Percentiles rank a stretch among this genome's conserved stretches.
phyloP scores from a whole-genome alignment of 2,329 filamentous ascomycete species.

The Karstenula rhodostoma region DNA sequence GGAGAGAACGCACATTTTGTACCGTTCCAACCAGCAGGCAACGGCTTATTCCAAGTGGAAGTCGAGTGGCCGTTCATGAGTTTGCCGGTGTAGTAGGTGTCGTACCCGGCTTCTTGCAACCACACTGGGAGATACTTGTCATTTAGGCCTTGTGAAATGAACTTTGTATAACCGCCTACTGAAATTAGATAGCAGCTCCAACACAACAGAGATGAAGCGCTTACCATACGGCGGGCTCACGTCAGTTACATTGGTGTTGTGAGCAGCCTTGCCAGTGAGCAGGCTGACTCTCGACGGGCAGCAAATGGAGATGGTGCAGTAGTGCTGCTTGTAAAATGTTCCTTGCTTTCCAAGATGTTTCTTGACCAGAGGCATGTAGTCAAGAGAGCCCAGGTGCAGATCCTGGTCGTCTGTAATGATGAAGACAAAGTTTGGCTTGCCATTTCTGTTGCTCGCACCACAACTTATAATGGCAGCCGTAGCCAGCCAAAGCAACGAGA shows the following conservation, averaged over 20 bases:
- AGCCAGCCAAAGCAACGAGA: conserved; percentile 4
- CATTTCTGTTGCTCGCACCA: conserved; percentile 8
- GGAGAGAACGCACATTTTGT: background rate
- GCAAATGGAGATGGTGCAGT: conserved; percentile 70
- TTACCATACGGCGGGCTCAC: conserved; percentile 61
- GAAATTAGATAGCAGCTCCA: background rate
- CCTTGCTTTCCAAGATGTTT: conserved; percentile 65
- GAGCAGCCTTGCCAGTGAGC: conserved; percentile 70
- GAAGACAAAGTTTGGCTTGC: conserved; percentile 65
- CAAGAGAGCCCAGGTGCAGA: conserved; percentile 65
- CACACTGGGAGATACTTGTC: conserved; percentile 73
- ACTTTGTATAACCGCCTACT: conserved; percentile 66
- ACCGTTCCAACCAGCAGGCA: conserved; percentile 2
- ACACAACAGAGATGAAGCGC: conserved; percentile 27
- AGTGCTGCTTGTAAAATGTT: conserved; percentile 67
- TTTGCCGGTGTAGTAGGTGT: conserved; percentile 75
- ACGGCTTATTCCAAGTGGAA: conserved; percentile 62
- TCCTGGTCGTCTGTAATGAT: conserved; percentile 74
- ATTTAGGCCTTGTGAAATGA: conserved; percentile 69
- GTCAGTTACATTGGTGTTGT: conserved; percentile 75
- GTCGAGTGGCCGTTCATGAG: conserved; percentile 73
- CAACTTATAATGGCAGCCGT: background rate
- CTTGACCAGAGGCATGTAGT: conserved; percentile 66
- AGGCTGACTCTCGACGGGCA: conserved; percentile 71
- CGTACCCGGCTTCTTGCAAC: conserved; percentile 72